Evolutionary conservation across 306 rosid species (phyloP).

Genomic region (Citrullus mucosospermus): DNA sequence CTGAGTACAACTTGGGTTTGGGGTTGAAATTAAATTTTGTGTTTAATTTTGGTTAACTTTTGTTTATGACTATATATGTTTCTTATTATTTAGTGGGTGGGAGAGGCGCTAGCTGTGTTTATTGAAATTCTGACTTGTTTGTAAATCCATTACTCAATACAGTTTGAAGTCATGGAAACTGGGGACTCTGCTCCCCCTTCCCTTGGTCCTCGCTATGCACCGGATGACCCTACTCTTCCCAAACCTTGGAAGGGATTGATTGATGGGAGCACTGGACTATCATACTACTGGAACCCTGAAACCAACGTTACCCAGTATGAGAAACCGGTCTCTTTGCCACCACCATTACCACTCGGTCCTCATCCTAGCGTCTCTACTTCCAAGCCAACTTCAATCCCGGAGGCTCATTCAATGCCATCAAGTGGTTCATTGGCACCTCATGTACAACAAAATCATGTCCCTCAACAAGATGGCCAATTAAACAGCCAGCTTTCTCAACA

Average conservation of each 20-base stretch:
- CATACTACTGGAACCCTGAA: slow-evolving; percentile 95
- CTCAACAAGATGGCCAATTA: slow-evolving; percentile 47
- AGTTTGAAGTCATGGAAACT: slow-evolving; percentile 35
- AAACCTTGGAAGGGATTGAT: slow-evolving; percentile 90
- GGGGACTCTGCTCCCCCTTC: slow-evolving; percentile 50
- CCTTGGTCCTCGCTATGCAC: slow-evolving; percentile 84
- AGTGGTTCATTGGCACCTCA: slow-evolving; percentile 34
- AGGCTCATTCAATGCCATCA: slow-evolving; percentile 24
- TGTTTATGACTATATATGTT: neutral
- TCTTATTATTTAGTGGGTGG: neutral
- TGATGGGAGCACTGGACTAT: slow-evolving; percentile 72
- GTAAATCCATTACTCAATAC: neutral
- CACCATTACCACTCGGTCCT: slow-evolving; percentile 38
- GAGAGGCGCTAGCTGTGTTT: neutral
- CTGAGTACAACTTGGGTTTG: neutral
- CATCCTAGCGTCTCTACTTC: slow-evolving; percentile 33
- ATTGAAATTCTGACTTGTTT: neutral
- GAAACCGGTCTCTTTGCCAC: slow-evolving; percentile 41
- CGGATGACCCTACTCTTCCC: slow-evolving; percentile 88
- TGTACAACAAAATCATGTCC: slow-evolving; percentile 38
- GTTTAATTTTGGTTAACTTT: neutral
- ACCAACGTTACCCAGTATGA: slow-evolving; percentile 88
- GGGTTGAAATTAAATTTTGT: neutral
- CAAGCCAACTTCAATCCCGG: slow-evolving; percentile 48
- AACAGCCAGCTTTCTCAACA: slow-evolving; percentile 36